Evolutionary conservation across 768 basidiomycete species (phyloP), one percentile per base, ranked within the genome.

Genomic region (Dendrothele bispora): DNA sequence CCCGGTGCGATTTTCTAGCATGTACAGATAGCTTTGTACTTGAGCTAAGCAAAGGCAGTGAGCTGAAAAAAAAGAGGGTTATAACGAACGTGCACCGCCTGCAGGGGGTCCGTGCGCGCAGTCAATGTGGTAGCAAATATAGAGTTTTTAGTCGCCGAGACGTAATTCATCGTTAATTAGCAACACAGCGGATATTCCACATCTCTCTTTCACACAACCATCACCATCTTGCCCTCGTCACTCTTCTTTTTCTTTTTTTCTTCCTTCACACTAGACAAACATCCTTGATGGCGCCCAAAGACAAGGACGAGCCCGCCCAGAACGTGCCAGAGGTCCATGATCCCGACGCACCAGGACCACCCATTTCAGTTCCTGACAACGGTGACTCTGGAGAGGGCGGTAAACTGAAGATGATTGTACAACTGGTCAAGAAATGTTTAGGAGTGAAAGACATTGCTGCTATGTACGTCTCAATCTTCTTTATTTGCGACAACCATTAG

Each of bases 391-490:
- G 88, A 26, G 95, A 98, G 64, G 90, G 91, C 51, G 88, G 91
- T 39, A 95, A 89, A 76, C 74, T 97, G 50, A 94, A 88, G 79
- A 93, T 95, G 84, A 91, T 98, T 40, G 73, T 98, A 15, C 84
- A 88, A 61, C 80, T 98, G 46, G 82, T 95, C 54, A 94, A 92
- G 74, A 91, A 87, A 68, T 93, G 81, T 57, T 74, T 97, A 26
- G 94, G 93, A 5, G 92, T 95, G 36, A 94, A 95, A 69, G 95
- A 97, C 62, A 91, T 98, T 52, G 94, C 93, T 52, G 77, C 93
- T 26, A 90, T 97, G 94, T 94, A 58, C 51, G 84, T 80, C 39
- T 24, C 46, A 2, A 38, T 21, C 34, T 35, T 22, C 48, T 42
- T 45, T 44, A 29, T 22, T 18, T 41, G 22, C 26, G 54, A 32